Base-by-base conservation (phyloP, 2,329 filamentous ascomycete species). In the Fusarium chaquense region DNA sequence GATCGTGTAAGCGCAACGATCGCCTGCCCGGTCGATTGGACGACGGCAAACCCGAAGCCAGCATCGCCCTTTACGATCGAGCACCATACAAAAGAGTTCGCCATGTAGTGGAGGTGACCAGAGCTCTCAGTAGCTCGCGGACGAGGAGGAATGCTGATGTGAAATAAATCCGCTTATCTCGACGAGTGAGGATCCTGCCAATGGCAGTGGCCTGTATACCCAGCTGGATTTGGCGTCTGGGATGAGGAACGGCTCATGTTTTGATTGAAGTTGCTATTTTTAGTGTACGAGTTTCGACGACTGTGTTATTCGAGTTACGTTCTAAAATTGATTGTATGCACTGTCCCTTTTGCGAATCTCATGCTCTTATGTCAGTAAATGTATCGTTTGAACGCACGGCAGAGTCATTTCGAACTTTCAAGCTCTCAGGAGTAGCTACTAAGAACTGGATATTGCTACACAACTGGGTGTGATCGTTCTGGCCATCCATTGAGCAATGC, bases 1-100 rank as follows among this genome's bases (percentile, higher is more conserved):
- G 95, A 98, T 98, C 82, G 94, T 98, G 77, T 97, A 85, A 83
- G 73, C 18, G 35, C 33, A 20, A 15, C 43, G 22, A 30, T 30
- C 26, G 38, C 53, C 26, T 57, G 28, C 26, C 24, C 40, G 16
- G 20, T 30, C 45, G 52, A 49, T 45, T 36, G 26, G 26, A 38
- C 36, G 40, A 44, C 49, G 44, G 38, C 47, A 40, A 40, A 52
- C 44, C 41, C 58, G 45, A 47, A 62, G 24, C 46, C 49, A 22
- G 33, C n/a, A 30, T 35, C 33, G 35, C 44, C 35, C 26, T 46
- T 30, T 28, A 62, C n/a, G 30, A 46, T 33, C n/a, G 20, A 28
- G 28, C 35, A 40, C 55, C 32, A 33, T 50, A 20, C 15, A 4
- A 32, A 36, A 35, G 45, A 45, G 40, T 43, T 67, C 15, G 40